Evolutionary conservation across 192 early-diverging fungal species (phyloP).

Genomic region (Coemansia sp.): DNA sequence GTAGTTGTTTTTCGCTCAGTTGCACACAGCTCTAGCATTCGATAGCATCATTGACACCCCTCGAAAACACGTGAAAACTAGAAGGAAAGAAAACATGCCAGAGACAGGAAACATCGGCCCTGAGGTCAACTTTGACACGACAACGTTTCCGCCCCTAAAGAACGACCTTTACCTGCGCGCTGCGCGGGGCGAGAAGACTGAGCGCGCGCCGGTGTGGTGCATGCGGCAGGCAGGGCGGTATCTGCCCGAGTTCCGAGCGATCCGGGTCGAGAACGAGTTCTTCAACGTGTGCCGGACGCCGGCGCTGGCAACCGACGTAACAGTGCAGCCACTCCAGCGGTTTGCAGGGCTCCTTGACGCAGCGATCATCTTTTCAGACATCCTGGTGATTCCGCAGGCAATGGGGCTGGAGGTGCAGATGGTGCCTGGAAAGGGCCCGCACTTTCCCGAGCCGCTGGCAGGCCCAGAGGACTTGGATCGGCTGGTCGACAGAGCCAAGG

Average conservation of each 20-base stretch:
- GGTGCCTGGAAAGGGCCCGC: constrained; percentile 86
- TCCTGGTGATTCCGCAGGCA: constrained; percentile 95
- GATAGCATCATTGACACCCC: no score
- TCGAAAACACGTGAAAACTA: no score
- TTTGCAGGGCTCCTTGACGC: constrained; percentile 89
- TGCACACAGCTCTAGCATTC: no score
- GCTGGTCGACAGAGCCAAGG: constrained; percentile 61
- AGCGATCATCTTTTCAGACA: constrained; percentile 98
- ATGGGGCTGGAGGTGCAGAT: constrained; percentile 94
- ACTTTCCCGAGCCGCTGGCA: constrained; percentile 81
- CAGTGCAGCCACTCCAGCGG: constrained; percentile 93
- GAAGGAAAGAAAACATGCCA: background rate
- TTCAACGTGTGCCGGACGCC: constrained; percentile 94
- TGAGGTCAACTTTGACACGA: constrained; percentile 36
- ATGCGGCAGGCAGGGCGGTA: constrained; percentile 98
- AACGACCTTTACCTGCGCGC: constrained; percentile 91
- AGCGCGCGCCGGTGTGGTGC: constrained; percentile 92
- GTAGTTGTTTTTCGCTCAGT: no score
- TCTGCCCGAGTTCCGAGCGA: constrained; percentile 90
- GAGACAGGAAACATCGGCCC: background rate
- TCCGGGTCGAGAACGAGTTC: constrained; percentile 84
- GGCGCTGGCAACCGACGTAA: constrained; percentile 89
- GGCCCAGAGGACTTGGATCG: constrained; percentile 68
- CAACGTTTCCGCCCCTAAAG: constrained; percentile 75
- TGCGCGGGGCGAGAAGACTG: constrained; percentile 72